Conservation (phyloP, 352 stramenopile species). For the Globisporangium rhizosaccharum region DNA sequence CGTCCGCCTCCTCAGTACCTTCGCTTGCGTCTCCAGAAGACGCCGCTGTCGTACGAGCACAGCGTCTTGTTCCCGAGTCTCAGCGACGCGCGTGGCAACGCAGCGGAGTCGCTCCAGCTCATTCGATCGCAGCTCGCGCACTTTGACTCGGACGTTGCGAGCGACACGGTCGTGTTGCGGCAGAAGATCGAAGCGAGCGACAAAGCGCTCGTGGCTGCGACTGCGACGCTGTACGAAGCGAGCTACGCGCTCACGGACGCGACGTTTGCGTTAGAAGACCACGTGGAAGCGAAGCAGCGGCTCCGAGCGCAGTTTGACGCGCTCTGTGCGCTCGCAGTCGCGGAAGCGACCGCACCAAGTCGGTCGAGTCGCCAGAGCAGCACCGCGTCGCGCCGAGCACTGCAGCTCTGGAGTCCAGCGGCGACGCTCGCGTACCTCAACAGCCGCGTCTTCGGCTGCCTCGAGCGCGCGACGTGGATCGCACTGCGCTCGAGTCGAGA, state of each 20-base stretch:
- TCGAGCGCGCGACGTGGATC: conserved; percentile 40
- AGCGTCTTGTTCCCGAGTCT: conserved; percentile 71
- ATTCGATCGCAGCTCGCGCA: conserved; percentile 58
- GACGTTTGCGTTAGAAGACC: conserved; percentile 61
- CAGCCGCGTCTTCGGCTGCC: conserved; percentile 47
- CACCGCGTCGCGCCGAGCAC: background rate
- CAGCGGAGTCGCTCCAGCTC: conserved; percentile 38
- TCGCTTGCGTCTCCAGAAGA: conserved; percentile 55
- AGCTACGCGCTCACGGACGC: conserved; percentile 63
- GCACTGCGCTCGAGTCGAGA: conserved; percentile 13
- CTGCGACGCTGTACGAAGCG: conserved; percentile 39
- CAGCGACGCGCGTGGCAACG: conserved; percentile 25
- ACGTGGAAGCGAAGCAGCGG: conserved; percentile 30
- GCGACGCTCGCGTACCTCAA: conserved; percentile 55
- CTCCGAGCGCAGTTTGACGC: conserved; percentile 44
- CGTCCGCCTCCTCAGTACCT: conserved; percentile 74
- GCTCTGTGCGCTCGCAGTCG: conserved; percentile 35
- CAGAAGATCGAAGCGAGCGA: conserved; percentile 75
- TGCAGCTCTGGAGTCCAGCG: conserved; percentile 26
- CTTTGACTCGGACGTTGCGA: conserved; percentile 65
- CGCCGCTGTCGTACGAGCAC: conserved; percentile 54
- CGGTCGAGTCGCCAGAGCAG: conserved; percentile 2
- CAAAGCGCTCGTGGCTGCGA: conserved; percentile 43
- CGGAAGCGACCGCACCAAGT: conserved; percentile 31
- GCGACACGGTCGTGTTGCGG: conserved; percentile 61